Conservation (phyloP, 257 asterid species). For the Solanum appendiculatum region DNA sequence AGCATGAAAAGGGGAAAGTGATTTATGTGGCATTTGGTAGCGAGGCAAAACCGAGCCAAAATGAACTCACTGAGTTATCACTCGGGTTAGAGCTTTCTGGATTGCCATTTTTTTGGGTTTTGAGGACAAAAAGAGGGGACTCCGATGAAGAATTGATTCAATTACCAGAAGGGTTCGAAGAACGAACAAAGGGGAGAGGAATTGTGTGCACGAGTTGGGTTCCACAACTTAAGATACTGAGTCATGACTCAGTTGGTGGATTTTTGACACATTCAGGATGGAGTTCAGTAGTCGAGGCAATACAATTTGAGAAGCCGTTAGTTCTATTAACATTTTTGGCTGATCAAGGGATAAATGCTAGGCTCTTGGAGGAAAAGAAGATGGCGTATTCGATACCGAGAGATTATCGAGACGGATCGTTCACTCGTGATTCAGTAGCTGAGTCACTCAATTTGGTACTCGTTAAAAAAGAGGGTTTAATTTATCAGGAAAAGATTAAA, state of each 20-base stretch:
- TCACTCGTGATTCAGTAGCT: conserved; percentile 5
- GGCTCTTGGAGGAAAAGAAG: conserved; percentile 10
- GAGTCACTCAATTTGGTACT: conserved; percentile 4
- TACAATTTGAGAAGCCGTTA: conserved; percentile 9
- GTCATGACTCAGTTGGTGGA: conserved; percentile 24
- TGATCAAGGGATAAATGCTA: conserved; percentile 26
- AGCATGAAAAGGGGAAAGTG: background rate
- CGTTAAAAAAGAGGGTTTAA: background rate
- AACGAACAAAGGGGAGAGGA: conserved; percentile 15
- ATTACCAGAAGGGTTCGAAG: conserved; percentile 15
- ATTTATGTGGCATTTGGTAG: conserved; percentile 6
- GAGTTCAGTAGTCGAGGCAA: conserved; percentile 21
- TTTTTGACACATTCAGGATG: conserved; percentile 29
- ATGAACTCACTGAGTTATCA: conserved; percentile 20
- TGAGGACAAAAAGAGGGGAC: background rate
- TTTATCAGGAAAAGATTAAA: background rate
- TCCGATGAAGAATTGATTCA: background rate
- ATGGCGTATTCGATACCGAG: conserved; percentile 7
- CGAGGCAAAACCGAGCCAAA: conserved; percentile 12
- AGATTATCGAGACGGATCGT: conserved; percentile 3
- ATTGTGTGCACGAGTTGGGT: conserved; percentile 22
- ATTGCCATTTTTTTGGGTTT: conserved; percentile 20
- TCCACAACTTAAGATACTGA: conserved; percentile 19
- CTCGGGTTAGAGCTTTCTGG: conserved; percentile 18
- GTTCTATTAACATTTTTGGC: conserved; percentile 13